Base-by-base conservation (phyloP, 2,329 filamentous ascomycete genomes). In the Fusarium vanettenii region DNA sequence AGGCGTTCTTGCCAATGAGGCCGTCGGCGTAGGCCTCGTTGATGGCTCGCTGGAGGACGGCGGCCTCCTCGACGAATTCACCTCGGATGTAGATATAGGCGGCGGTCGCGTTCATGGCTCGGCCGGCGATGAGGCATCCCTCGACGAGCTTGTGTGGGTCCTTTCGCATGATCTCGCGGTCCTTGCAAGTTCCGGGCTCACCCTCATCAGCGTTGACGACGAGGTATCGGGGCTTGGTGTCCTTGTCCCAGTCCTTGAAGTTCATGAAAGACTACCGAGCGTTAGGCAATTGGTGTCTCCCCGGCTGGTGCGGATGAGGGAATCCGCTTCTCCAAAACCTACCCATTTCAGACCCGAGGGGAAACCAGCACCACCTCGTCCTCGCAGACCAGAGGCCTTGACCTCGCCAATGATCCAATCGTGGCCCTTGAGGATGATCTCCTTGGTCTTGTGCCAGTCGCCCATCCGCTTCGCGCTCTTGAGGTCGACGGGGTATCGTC, bases 1-100 rank as follows among this genome's bases (percentile, higher is more conserved):
- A 99, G 75, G 97, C 97, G 85, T 99, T 98, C 91, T 98, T 98
- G 83, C 97, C 97, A 81, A 99, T 97, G 73, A 98, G 88, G 57
- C 97, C 97, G 67, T 94, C 96, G 81, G 94, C 91, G 86, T 99
- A 99, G 69, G 97, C 97, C 86, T 99, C 97, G 86, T 99, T 96
- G 83, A 99, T 99, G 74, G 97, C 97, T 75, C 92, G 91, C 86
- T 99, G 96, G 66, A 99, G 90, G 27, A 98, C 92, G 55, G 95
- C 94, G 18, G 97, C 97, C 86, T 99, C 97, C 82, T 98, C 91
- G 83, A 98, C 94, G 85, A 99, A 99, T 86, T 99, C 97, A 82
- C 97, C 97, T 83, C 97, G 95, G 80, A 99, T 99, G 86, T 99
- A 99, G 84, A 99, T 99, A 87, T 99, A 99, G 78, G 97, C 97